Evolutionary conservation across 1,284 basidiomycete species (phyloP).

Genomic region (Ustilago trichophora): DNA sequence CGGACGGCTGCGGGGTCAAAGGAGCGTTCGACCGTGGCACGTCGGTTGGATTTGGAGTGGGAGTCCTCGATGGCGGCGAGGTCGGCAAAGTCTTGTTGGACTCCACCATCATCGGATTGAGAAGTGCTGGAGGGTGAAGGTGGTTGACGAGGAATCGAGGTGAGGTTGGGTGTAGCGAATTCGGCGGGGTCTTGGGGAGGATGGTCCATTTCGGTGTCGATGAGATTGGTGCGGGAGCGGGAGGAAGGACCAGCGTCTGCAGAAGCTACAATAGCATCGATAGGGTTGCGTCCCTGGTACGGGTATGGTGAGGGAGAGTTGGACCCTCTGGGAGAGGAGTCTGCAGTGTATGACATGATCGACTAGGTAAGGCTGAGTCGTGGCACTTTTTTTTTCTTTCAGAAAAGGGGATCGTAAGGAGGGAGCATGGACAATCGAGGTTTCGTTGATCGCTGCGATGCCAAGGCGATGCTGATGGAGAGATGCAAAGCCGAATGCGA

Average conservation of each 20-base stretch:
- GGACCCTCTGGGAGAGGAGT: conserved; percentile 45
- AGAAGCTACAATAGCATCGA: conserved; percentile 1
- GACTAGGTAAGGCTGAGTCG: background rate
- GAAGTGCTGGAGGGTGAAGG: conserved; percentile 59
- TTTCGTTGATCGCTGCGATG: no score
- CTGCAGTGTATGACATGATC: conserved; percentile 38
- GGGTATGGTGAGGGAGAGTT: conserved; percentile 48
- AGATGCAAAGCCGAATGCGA: no score
- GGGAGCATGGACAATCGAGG: background rate
- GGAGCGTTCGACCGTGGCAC: conserved; percentile 5
- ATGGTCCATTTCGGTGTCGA: conserved; percentile 38
- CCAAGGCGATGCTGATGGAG: no score
- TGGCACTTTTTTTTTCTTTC: no score
- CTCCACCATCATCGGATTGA: conserved; percentile 56
- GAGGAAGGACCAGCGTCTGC: conserved; percentile 17
- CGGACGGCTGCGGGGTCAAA: conserved; percentile 29
- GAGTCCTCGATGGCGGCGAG: conserved; percentile 40
- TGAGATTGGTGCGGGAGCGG: conserved; percentile 9
- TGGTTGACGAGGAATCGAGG: conserved; percentile 48
- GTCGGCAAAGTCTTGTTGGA: conserved; percentile 49
- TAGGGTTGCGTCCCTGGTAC: conserved; percentile 5
- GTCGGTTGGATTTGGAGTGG: conserved; percentile 13
- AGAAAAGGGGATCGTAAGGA: background rate
- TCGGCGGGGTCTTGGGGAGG: conserved; percentile 34
- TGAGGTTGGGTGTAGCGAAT: conserved; percentile 10